These are phyloP conservation scores for Alternaria incomplexa DNA, from an alignment of 2,329 filamentous ascomycete species.

Conservation along the genomic window DNA sequence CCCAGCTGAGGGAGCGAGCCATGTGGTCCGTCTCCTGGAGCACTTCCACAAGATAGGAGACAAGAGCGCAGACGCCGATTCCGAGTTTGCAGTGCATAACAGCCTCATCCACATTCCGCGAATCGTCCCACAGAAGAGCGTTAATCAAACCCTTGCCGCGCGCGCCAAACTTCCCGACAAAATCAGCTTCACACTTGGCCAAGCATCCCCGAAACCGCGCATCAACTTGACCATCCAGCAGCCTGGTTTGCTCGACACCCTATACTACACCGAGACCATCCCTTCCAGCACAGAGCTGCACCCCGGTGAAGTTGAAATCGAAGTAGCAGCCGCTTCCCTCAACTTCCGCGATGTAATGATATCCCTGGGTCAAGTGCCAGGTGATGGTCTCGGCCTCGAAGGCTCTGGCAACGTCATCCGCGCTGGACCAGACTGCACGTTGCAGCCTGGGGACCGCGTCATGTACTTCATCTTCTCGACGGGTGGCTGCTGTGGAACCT, in stretches of 20 bases:
- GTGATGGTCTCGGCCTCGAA: constrained; percentile 11
- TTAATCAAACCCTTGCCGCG: constrained; percentile 7
- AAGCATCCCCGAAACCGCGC: constrained; percentile 6
- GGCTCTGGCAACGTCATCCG: constrained; percentile 21
- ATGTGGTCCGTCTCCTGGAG: constrained; percentile 2
- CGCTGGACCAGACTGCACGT: constrained; percentile 5
- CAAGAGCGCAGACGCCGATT: constrained; percentile 3
- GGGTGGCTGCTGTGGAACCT: constrained; percentile 10
- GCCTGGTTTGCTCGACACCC: constrained; percentile 17
- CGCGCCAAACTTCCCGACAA: constrained; percentile 5
- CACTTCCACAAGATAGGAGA: constrained; percentile 12
- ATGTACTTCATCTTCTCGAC: constrained; percentile 16
- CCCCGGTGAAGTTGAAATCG: constrained; percentile 21
- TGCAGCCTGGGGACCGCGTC: constrained; percentile 9
- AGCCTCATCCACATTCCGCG: constrained; percentile 17
- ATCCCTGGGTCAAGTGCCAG: constrained; percentile 5
- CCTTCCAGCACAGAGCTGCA: constrained; percentile 1
- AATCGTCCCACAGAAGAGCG: constrained; percentile 6
- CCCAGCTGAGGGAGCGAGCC: not conserved
- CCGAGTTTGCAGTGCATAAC: constrained; percentile 9
- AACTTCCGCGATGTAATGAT: constrained; percentile 24
- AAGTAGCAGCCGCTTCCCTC: constrained; percentile 16
- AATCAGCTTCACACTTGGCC: not conserved
- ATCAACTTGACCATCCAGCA: constrained; percentile 14
- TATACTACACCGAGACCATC: constrained; percentile 13